Conservation (phyloP, 2,329 filamentous ascomycete genomes). For the Botrytis pseudocinerea region DNA sequence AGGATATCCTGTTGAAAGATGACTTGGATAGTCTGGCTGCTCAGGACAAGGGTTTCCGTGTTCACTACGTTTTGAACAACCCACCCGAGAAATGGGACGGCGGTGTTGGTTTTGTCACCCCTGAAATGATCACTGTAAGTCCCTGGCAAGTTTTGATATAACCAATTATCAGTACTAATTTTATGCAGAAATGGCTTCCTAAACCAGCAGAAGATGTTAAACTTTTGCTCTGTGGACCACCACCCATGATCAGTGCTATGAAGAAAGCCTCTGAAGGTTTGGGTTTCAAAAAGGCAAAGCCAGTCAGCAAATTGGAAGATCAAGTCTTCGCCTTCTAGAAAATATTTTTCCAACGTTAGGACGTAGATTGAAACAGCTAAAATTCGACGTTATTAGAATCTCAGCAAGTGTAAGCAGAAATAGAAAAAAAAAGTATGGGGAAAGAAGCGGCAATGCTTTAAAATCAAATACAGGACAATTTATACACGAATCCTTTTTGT, state of each 20-base stretch:
- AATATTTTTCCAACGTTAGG: neutral
- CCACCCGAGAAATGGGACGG: constrained; percentile 89
- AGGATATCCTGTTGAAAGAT: constrained; percentile 92
- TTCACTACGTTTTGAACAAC: constrained; percentile 97
- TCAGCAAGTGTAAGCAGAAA: constrained; percentile 2
- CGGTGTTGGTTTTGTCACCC: constrained; percentile 90
- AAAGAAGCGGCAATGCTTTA: neutral
- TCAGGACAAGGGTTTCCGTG: constrained; percentile 77
- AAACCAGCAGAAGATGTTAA: constrained; percentile 85
- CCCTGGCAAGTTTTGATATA: constrained; percentile 10
- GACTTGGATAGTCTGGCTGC: constrained; percentile 79
- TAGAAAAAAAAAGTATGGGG: neutral
- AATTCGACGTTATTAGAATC: neutral
- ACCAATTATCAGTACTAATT: constrained; percentile 1
- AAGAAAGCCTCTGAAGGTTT: constrained; percentile 93
- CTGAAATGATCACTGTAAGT: constrained; percentile 87
- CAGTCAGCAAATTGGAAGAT: constrained; percentile 96
- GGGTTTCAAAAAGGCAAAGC: constrained; percentile 87
- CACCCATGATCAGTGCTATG: constrained; percentile 93
- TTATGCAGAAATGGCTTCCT: constrained; percentile 69
- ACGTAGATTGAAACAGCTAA: neutral
- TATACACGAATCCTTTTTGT: neutral
- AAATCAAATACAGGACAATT: neutral
- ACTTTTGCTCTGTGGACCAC: constrained; percentile 90
- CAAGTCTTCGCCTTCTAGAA: constrained; percentile 93